Evolutionary conservation across 371 early-diverging fungal species (phyloP), one percentile per base, ranked within the genome.

Genomic region (Gilbertella persicaria): DNA sequence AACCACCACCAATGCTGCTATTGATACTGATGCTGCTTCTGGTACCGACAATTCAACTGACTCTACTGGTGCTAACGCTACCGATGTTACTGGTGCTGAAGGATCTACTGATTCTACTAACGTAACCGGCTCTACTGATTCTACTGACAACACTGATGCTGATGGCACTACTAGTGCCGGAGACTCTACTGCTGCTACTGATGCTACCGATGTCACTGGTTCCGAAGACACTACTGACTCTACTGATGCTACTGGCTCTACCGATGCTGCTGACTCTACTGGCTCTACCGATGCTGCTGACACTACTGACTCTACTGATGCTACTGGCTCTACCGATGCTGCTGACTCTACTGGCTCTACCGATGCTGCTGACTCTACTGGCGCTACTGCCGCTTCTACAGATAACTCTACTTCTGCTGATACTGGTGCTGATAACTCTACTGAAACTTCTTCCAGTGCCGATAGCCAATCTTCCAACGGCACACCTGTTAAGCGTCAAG

Each of bases 21-120:
- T 58, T 23, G 51, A 62, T 42, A 56, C 55, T 20, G 63, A 55
- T 36, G 45, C 45, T 9, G 54, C 53, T 28, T 24, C 51, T 28
- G 40, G 33, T n/a, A 21, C 54, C 38, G 41, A n/a, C n/a, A n/a
- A n/a, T n/a, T n/a, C 42, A 9, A 5, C 1, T 12, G 7, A 49
- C 26, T 41, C 38, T 51, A 42, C 64, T 35, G 35, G 59, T 14
- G 64, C 39, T 44, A 21, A 53, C 38, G 41, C 42, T 13, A 5
- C 1, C 12, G 7, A 49, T 26, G 45, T 36, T 51, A 42, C 64
- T 35, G 35, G 59, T 14, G 64, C 39, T 44, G 58, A 53, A 17
- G 39, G 42, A 7, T 52, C 33, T 7, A 49, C 65, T 20, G 43
- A 55, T 16, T 45, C 53, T 24, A 57, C 58, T 43, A 33, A 2